Conservation (phyloP, 2,329 filamentous ascomycete species). For the Herpotrichia juniperi region DNA sequence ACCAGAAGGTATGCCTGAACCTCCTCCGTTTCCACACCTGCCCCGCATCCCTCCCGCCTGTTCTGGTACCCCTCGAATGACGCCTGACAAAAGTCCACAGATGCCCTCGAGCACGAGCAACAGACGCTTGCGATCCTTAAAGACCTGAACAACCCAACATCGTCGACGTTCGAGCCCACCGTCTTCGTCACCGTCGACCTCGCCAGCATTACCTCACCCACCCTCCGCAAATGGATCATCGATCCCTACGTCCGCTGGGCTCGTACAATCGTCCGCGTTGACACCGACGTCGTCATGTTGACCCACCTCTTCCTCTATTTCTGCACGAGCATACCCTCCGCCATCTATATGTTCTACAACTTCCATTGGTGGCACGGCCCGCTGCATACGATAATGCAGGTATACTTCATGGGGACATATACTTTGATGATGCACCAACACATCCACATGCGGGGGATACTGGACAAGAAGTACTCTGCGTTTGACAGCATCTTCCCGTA, state of each 20-base stretch:
- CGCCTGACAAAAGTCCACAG: conserved; percentile 16
- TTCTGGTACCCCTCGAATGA: background rate
- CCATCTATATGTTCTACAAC: conserved; percentile 65
- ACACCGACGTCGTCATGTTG: conserved; percentile 78
- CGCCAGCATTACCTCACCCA: conserved; percentile 44
- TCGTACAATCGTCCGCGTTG: conserved; percentile 63
- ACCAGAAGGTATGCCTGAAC: conserved; percentile 27
- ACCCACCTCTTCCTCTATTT: conserved; percentile 78
- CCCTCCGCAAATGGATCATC: conserved; percentile 56
- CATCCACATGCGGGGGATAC: conserved; percentile 76
- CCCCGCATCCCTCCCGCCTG: background rate
- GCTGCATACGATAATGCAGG: conserved; percentile 68
- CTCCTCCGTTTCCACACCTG: background rate
- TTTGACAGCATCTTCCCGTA: conserved; percentile 75
- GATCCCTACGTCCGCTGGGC: conserved; percentile 66
- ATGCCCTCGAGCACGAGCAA: conserved; percentile 35
- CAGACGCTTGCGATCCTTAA: conserved; percentile 53
- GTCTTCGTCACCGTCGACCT: conserved; percentile 61
- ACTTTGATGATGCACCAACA: conserved; percentile 86
- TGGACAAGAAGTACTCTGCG: conserved; percentile 60
- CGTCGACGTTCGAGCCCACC: conserved; percentile 60
- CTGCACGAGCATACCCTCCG: conserved; percentile 72
- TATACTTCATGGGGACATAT: conserved; percentile 74
- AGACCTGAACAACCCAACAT: conserved; percentile 56
- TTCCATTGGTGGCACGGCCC: conserved; percentile 74